Conservation (phyloP, 1,139 yeast genomes). For the Wickerhamiella infanticola region DNA sequence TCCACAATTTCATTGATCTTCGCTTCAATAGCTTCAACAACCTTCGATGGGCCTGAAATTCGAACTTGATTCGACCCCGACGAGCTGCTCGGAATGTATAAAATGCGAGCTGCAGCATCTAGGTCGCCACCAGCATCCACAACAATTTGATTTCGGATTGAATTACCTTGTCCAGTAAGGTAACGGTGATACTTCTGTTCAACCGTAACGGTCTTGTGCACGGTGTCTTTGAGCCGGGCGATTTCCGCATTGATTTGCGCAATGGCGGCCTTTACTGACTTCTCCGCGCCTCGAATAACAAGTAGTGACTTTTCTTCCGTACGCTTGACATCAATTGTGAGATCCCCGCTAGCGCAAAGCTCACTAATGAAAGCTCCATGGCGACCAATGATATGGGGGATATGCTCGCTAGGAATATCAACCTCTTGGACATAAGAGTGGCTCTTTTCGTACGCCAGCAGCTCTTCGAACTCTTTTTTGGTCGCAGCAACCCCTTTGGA, state of each 20-base stretch:
- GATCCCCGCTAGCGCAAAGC: conserved; percentile 66
- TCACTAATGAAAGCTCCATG: conserved; percentile 74
- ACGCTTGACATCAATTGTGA: conserved; percentile 52
- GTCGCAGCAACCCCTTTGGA: conserved; percentile 80
- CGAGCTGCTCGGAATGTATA: conserved; percentile 63
- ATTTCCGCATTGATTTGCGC: conserved; percentile 48
- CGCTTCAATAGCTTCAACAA: conserved; percentile 36
- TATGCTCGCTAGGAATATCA: conserved; percentile 52
- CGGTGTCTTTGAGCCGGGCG: conserved; percentile 49
- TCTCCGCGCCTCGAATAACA: conserved; percentile 64
- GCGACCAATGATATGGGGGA: conserved; percentile 80
- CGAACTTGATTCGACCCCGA: conserved; percentile 40
- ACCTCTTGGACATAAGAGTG: conserved; percentile 57
- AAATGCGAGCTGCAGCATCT: conserved; percentile 35
- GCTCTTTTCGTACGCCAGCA: conserved; percentile 75
- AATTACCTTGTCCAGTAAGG: conserved; percentile 72
- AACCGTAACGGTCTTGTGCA: conserved; percentile 47
- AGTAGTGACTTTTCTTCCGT: conserved; percentile 39
- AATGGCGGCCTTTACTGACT: conserved; percentile 64
- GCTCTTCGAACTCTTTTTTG: conserved; percentile 69
- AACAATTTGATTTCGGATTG: conserved; percentile 59
- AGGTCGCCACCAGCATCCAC: conserved; percentile 64
- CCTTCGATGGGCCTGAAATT: conserved; percentile 57
- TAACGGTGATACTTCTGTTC: conserved; percentile 67
- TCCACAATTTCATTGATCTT: conserved; percentile 34